A percentile compares a stretch with the other conserved stretches of the same genome.
Evolutionary conservation across 176 grass and related monocot genomes (phyloP).

Genomic region (Oryza officinalis): DNA sequence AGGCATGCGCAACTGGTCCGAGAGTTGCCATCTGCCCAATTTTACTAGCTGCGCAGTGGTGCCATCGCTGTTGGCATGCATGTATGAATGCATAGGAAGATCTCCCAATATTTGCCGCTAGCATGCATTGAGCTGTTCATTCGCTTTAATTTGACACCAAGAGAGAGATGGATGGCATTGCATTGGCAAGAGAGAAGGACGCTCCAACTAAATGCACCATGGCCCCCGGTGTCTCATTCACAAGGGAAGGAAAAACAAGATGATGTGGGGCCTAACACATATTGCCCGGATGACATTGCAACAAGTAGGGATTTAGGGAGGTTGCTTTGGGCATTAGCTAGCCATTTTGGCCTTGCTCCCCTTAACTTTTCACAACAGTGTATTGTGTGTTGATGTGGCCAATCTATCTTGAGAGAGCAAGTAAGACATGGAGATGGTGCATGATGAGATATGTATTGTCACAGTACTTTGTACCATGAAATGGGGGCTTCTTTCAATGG

Average conservation of each 20-base stretch:
- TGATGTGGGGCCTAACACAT: constrained; percentile 12
- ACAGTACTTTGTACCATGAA: constrained; percentile 4
- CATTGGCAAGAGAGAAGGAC: constrained; percentile 39
- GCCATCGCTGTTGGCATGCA: neutral
- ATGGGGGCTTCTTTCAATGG: constrained; percentile 18
- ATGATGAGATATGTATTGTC: neutral
- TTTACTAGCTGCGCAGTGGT: too few species aligned
- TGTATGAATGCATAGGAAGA: too few species aligned
- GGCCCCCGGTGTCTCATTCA: constrained; percentile 24
- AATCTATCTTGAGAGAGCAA: neutral
- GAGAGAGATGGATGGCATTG: neutral
- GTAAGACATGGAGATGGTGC: neutral
- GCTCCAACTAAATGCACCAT: constrained; percentile 25
- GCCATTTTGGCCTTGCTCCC: constrained; percentile 14
- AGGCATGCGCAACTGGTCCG: too few species aligned
- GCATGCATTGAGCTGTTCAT: neutral
- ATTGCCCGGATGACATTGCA: neutral
- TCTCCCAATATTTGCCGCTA: constrained; percentile 1
- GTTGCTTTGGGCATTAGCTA: constrained; percentile 23
- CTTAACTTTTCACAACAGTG: constrained; percentile 32
- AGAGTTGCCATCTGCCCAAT: neutral
- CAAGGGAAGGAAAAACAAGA: constrained; percentile 14
- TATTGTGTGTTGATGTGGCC: constrained; percentile 31
- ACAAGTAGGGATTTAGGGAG: neutral
- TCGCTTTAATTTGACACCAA: constrained; percentile 10